phyloP scores from a whole-genome alignment of 805 yeast species.

The Candida arabinofermentans region DNA sequence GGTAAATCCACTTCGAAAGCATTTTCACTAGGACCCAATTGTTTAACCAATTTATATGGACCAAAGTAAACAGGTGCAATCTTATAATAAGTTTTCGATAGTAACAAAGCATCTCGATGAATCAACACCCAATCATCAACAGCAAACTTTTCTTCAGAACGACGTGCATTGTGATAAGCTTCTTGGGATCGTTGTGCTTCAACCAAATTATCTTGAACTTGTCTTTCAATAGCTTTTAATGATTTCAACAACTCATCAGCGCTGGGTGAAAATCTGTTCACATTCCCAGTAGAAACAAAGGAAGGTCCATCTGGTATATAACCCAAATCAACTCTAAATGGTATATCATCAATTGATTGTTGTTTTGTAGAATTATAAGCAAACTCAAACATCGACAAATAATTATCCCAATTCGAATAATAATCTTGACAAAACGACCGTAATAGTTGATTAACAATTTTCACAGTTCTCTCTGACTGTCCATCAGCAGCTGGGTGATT shows the following conservation, averaged over 20 bases:
- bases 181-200: background rate
- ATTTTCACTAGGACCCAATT: background rate
- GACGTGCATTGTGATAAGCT: background rate
- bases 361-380: background rate
- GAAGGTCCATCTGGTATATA: background rate
- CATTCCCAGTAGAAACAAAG: no score
- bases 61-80: conserved; percentile 1
- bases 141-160: no score
- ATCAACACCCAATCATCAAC: background rate
- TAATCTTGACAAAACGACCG: background rate
- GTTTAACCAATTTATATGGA: background rate
- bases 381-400: background rate
- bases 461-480: background rate
- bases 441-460: background rate
- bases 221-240: background rate
- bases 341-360: background rate
- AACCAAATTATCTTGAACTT: background rate
- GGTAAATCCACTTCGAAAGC: background rate
- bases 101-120: background rate
- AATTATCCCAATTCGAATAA: background rate
- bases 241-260: background rate
- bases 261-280: background rate
- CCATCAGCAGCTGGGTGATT: conserved; percentile 1
- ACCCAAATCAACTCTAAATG: background rate
- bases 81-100: background rate